Percentiles rank a stretch among this genome's conserved stretches.
Evolutionary conservation across 768 basidiomycete genomes (phyloP).

Genomic region (Mycena sanguinolenta): DNA sequence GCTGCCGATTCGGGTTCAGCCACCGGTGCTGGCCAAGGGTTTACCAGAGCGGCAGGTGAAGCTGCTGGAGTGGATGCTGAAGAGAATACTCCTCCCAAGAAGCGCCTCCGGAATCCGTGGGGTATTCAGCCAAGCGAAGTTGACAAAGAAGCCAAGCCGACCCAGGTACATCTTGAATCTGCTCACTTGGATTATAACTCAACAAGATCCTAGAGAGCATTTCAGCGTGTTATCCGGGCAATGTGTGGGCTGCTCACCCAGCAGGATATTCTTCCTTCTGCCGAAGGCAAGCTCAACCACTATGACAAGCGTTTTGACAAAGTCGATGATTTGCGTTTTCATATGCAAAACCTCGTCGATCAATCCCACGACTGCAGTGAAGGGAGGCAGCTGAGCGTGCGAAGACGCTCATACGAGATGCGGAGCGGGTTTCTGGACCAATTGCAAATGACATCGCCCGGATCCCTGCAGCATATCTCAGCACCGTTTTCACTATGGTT

Average conservation of each 20-base stretch:
- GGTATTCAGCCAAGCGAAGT: no score
- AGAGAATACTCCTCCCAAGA: no score
- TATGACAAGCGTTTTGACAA: no score
- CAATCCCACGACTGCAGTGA: constrained; percentile 6
- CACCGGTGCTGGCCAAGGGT: no score
- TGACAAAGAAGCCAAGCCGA: background rate
- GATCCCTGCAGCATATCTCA: constrained; percentile 16
- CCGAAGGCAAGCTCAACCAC: no score
- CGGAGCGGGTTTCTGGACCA: constrained; percentile 1
- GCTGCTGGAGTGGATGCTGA: no score
- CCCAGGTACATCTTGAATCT: constrained; percentile 3
- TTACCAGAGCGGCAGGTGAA: no score
- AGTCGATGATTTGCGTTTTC: no score
- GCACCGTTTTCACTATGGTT: constrained; percentile 18
- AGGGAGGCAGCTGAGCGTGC: constrained; percentile 5
- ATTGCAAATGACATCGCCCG: constrained; percentile 21
- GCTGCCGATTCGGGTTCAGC: no score
- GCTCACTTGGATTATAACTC: background rate
- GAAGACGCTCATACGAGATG: constrained; percentile 6
- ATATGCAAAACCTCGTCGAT: no score
- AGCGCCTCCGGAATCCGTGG: no score
- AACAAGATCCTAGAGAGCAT: constrained; percentile 12
- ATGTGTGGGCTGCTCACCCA: constrained; percentile 4
- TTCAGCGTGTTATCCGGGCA: constrained; percentile 12
- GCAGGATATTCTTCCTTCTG: no score